Base-by-base conservation (phyloP, 2,329 filamentous ascomycete genomes). In the Cladobotryum mycophilum region DNA sequence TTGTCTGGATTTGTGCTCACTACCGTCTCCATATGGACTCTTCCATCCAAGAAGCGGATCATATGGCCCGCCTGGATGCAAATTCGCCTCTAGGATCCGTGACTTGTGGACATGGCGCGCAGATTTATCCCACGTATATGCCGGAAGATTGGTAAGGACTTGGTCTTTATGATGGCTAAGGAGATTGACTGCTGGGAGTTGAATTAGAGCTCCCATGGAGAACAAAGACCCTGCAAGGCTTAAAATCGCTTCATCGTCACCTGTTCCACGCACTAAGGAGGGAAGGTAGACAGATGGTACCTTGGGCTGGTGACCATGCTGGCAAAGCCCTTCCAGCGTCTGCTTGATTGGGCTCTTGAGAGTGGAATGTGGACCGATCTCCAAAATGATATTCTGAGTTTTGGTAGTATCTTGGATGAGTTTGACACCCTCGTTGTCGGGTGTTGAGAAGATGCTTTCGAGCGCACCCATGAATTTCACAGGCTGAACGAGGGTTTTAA, bases 311-410 rank as follows among this genome's bases (percentile, higher is more conserved):
- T 14, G 13, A 17, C 14, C 20, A 5, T 22, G 30, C 8, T 34
- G 12, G 45, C 18, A 2, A 18, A 36, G 22, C 22, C 22, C 22
- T 12, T 47, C 36, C 14, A 53, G 18, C 9, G 73, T 72, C 58
- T 75, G 71, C 57, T 73, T 72, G 45, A 74, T 63, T 2, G 72
- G 71, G 0, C 70, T 71, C 45, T 71, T 67, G 4, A 76, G 62
- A 7, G 70, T 71, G 5, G 71, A 66, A 56, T 75, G 72, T 0
- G 73, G 72, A 0, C 73, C 72, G 5, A 75, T 56, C 56, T 75
- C 73, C 14, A 76, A 54, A 15, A 75, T 62, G 2, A 55, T 13
- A 11, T 34, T 57, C 46, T 20, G 22, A 25, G 20, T 5, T 15
- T 34, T 9, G 18, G n/a, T 25, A 25, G 22, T 25, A 25, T 25